A percentile compares a stretch with the other conserved stretches of the same genome.
Evolutionary conservation across 164 flowering plant species (phyloP).

Genomic region (Liriodendron chinense): DNA sequence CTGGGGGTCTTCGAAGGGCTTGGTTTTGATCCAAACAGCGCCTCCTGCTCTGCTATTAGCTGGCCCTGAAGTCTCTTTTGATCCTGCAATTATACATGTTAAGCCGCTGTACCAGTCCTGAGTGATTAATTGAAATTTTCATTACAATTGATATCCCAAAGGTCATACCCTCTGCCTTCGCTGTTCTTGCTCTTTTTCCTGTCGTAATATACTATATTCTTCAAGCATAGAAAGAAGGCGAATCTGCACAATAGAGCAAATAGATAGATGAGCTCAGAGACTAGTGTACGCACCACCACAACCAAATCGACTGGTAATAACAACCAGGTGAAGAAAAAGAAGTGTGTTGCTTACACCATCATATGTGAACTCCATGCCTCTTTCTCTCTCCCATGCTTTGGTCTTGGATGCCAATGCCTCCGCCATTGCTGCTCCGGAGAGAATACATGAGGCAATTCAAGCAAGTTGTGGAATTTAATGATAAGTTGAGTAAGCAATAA

Average conservation of each 20-base stretch:
- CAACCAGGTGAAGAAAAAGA: not conserved
- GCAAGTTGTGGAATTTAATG: not conserved
- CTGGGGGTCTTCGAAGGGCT: constrained; percentile 74
- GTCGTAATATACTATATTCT: constrained; percentile 58
- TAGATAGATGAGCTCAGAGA: not conserved
- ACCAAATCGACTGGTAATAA: not conserved
- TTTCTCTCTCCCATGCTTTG: constrained; percentile 62
- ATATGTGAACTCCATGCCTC: constrained; percentile 50
- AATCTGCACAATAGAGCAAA: constrained; percentile 34
- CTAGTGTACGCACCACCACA: not conserved
- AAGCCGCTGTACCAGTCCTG: not conserved
- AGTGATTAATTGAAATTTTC: not conserved
- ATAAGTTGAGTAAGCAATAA: too few species aligned
- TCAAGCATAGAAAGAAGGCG: constrained; percentile 84
- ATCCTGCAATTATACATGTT: constrained; percentile 44
- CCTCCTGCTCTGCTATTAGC: constrained; percentile 72
- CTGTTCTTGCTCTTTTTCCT: constrained; percentile 85
- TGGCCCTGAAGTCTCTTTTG: constrained; percentile 83
- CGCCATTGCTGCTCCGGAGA: constrained; percentile 48
- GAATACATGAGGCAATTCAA: constrained; percentile 13
- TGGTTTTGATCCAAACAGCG: constrained; percentile 80
- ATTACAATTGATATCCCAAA: not conserved
- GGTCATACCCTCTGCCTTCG: constrained; percentile 65
- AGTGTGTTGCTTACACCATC: constrained; percentile 57
- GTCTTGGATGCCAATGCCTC: constrained; percentile 49